Conservation (phyloP, 2,329 filamentous ascomycete species). For the Ophiostoma sp. region DNA sequence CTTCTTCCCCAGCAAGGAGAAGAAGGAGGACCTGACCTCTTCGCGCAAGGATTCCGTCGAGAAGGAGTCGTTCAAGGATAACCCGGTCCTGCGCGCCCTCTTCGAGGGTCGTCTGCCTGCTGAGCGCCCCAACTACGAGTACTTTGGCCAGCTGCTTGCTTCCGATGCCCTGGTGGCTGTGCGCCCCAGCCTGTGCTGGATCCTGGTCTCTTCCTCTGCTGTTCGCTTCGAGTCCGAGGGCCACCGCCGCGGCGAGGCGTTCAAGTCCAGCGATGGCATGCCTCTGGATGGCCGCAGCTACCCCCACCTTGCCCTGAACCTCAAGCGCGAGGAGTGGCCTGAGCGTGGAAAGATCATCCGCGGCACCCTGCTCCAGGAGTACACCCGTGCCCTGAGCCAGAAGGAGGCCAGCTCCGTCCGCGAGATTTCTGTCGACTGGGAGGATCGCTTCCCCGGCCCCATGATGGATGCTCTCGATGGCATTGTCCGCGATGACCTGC, state of each 20-base stretch:
- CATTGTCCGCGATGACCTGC: constrained; percentile 45
- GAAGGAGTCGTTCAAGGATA: constrained; percentile 57
- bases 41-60: constrained; percentile 36
- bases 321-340: constrained; percentile 47
- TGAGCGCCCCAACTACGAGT: constrained; percentile 57
- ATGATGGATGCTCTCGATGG: constrained; percentile 49
- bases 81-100: constrained; percentile 58
- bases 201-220: constrained; percentile 52
- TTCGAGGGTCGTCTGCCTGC: constrained; percentile 53
- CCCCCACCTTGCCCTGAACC: constrained; percentile 53
- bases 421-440: constrained; percentile 52
- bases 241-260: constrained; percentile 33
- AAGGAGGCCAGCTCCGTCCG: constrained; percentile 52
- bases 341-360: constrained; percentile 42
- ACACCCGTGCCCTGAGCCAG: constrained; percentile 51
- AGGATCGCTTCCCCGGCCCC: constrained; percentile 49
- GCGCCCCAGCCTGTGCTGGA: constrained; percentile 54
- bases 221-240: constrained; percentile 47
- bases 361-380: constrained; percentile 52
- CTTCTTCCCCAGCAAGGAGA: constrained; percentile 52
- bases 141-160: constrained; percentile 53
- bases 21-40: constrained; percentile 44
- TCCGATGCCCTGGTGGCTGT: constrained; percentile 51
- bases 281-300: constrained; percentile 45
- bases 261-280: constrained; percentile 39